phyloP scores from a whole-genome alignment of 2,329 filamentous ascomycete species.

The Pestalotiopsis sp. region DNA sequence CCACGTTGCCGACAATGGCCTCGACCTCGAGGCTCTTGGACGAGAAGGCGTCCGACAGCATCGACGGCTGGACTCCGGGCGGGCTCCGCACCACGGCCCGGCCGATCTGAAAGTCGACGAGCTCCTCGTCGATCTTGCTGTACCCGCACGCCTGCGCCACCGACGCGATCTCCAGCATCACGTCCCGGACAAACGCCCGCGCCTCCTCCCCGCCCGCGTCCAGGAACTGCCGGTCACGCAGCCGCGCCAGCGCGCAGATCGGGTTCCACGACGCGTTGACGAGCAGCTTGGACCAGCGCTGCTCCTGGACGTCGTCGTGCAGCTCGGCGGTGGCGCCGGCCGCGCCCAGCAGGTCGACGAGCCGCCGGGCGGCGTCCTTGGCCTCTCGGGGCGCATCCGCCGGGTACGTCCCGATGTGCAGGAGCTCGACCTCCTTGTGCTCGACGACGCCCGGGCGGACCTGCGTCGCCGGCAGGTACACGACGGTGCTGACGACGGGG shows the following conservation, averaged over 20 bases:
- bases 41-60: conserved; percentile 32
- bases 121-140: conserved; percentile 24
- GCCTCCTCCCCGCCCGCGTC: conserved; percentile 19
- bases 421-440: conserved; percentile 45
- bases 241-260: conserved; percentile 51
- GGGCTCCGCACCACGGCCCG: conserved; percentile 18
- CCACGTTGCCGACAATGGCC: conserved; percentile 34
- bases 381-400: conserved; percentile 22
- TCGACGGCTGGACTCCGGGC: conserved; percentile 32
- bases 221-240: conserved; percentile 48
- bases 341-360: conserved; percentile 41
- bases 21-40: conserved; percentile 31
- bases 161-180: conserved; percentile 35
- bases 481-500: conserved; percentile 52
- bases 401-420: conserved; percentile 54
- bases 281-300: conserved; percentile 57
- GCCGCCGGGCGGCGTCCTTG: conserved; percentile 32
- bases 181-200: conserved; percentile 27
- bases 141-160: conserved; percentile 35
- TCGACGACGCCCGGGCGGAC: conserved; percentile 46
- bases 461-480: conserved; percentile 55
- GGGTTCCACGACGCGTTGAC: conserved; percentile 60
- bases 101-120: conserved; percentile 30
- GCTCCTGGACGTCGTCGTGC: conserved; percentile 50
- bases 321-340: conserved; percentile 44